A percentile compares a stretch with the other conserved stretches of the same genome.
Conservation (phyloP, 306 rosid species). For the Quercus variabilis region DNA sequence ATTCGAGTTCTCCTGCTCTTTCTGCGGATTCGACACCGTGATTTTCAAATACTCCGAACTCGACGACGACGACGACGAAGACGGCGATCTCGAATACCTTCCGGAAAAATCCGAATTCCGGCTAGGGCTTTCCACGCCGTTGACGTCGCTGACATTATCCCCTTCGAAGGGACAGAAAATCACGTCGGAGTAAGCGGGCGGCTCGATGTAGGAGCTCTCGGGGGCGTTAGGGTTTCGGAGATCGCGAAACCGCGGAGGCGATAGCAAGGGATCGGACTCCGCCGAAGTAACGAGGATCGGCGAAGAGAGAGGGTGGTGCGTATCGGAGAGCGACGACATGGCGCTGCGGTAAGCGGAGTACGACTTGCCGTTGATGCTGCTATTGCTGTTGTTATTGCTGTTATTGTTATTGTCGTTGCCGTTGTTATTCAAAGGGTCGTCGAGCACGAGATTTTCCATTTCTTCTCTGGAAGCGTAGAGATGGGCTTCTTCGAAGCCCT, state of each 20-base stretch:
- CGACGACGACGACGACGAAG: conserved; percentile 16
- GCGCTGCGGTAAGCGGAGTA: conserved; percentile 71
- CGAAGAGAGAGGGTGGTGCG: conserved; percentile 46
- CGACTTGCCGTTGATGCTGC: conserved; percentile 26
- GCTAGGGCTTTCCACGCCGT: conserved; percentile 55
- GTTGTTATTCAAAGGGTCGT: conserved; percentile 34
- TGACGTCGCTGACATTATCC: conserved; percentile 27
- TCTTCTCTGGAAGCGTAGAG: conserved; percentile 46
- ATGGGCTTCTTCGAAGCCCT: conserved; percentile 48
- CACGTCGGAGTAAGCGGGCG: conserved; percentile 69
- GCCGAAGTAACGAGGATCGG: conserved; percentile 28
- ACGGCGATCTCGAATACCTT: conserved; percentile 37
- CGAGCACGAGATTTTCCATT: conserved; percentile 57
- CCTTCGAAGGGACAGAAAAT: conserved; percentile 69
- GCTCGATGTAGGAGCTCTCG: conserved; percentile 54
- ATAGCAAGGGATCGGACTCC: conserved; percentile 43
- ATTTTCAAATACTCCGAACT: conserved; percentile 53
- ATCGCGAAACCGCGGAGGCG: conserved; percentile 43
- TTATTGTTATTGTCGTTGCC: too few relatives aligned
- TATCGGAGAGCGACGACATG: conserved; percentile 49
- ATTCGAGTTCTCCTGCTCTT: conserved; percentile 67
- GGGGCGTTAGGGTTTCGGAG: conserved; percentile 35
- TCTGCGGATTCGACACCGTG: conserved; percentile 79
- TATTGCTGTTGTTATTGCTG: too few relatives aligned
- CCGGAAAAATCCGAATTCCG: conserved; percentile 40